Evolutionary conservation across 768 basidiomycete genomes (phyloP), one percentile per base, ranked within the genome.

Genomic region (Collybia sordida): DNA sequence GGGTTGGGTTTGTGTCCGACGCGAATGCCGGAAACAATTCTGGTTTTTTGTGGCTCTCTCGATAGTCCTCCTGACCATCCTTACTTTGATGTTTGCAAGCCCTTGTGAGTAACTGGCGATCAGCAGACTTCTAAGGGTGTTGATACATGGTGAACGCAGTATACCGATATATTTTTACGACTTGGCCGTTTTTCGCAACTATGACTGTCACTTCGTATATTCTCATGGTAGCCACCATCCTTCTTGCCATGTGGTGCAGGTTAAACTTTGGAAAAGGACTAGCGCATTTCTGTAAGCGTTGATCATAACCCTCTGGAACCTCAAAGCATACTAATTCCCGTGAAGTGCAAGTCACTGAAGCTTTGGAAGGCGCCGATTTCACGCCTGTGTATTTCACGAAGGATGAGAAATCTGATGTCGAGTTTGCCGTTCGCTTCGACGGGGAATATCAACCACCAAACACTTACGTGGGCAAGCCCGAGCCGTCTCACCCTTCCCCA

Each of bases 191-290:
- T 58, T 80, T 81, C 47, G 72, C 76, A 3, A 73, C 73, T 4
- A 64, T 81, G 25, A 70, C 74, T 8, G 59, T 73, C 18, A 71
- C 73, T 4, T 61, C 78, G 0, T 77, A 74, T 52, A 42, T 72
- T 21, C 60, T 81, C 14, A 61, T 74, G 25, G 58, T 79, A 6
- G 53, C 64, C 6, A 75, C 77, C 3, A 65, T 70, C n/a, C 50
- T 67, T 24, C 53, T 82, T 8, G 79, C 73, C 6, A 39, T 81
- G 38, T 40, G 76, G n/a, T 82, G 80, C 60, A 69, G 79, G 45
- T 49, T 74, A 23, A 74, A 81, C 54, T 84, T 82, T 57, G 81
- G 77, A 8, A 77, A 73, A 56, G 82, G 81, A 1, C 68, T 82
- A 8, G 71, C 72, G 3, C 76, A 81, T 24, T 82, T 74, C 53